These are phyloP conservation scores for Rehmannia glutinosa DNA, from an alignment of 257 asterid genomes.

Conservation along the genomic window DNA sequence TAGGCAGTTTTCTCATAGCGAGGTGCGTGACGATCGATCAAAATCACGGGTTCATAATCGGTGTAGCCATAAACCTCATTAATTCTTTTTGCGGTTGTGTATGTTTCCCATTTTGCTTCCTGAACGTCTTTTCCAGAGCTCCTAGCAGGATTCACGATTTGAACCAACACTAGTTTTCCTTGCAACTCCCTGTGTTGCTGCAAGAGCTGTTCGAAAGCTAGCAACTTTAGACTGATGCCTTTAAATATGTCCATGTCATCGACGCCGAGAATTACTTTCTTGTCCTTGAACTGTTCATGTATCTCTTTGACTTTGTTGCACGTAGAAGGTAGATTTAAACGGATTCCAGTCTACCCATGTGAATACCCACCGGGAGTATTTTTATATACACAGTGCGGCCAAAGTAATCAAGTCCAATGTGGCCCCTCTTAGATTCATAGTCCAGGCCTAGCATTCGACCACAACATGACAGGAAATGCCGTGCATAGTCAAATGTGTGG, in stretches of 20 bases:
- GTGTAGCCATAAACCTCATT: constrained; percentile 40
- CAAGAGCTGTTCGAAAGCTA: constrained; percentile 65
- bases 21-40: constrained; percentile 57
- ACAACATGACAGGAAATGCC: constrained; percentile 75
- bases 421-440: constrained; percentile 77
- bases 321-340: constrained; percentile 54
- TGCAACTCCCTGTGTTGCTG: constrained; percentile 30
- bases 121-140: constrained; percentile 72
- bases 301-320: constrained; percentile 44
- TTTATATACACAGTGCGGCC: constrained; percentile 75
- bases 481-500: constrained; percentile 79
- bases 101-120: constrained; percentile 61
- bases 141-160: constrained; percentile 74
- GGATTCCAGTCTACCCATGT: constrained; percentile 63
- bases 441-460: constrained; percentile 71
- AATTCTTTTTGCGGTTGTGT: constrained; percentile 44
- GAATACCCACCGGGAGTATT: constrained; percentile 77
- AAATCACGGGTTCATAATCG: constrained; percentile 44
- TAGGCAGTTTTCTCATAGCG: constrained; percentile 68
- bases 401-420: constrained; percentile 69
- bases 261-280: constrained; percentile 59
- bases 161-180: constrained; percentile 56
- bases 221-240: constrained; percentile 67
- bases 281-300: constrained; percentile 45
- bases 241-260: constrained; percentile 88